Percentiles rank a stretch among this genome's conserved stretches.
phyloP scores from a whole-genome alignment of 176 grass and related monocot species.

The Zizania latifolia region DNA sequence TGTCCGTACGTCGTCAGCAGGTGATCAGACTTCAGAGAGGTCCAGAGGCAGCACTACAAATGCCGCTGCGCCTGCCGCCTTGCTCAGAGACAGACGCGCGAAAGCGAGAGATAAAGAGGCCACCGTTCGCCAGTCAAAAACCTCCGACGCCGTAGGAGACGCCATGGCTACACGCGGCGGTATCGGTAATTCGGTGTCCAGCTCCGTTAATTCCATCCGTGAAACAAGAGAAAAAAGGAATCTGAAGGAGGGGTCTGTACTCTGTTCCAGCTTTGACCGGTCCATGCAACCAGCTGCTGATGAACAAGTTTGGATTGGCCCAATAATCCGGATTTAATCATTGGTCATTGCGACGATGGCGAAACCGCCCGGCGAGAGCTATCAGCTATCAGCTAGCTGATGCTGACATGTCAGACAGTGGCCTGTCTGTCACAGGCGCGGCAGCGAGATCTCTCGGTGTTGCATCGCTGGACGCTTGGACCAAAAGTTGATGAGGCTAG shows the following conservation, averaged over 20 bases:
- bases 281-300: not conserved
- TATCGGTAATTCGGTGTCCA: no score
- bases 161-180: not conserved
- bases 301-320: not conserved
- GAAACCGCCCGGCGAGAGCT: not conserved
- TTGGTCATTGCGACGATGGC: not conserved
- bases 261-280: constrained; percentile 17
- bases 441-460: not conserved
- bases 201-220: not conserved
- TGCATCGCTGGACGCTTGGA: not conserved
- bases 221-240: not conserved
- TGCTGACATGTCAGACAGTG: constrained; percentile 29
- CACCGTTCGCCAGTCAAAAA: not conserved
- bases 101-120: no score
- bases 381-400: no score
- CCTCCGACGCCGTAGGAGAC: not conserved
- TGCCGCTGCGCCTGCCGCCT: constrained; percentile 21
- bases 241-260: not conserved
- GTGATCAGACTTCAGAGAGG: not conserved
- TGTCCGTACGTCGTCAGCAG: not conserved
- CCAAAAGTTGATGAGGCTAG: not conserved
- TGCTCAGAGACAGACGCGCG: constrained; percentile 3
- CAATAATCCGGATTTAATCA: constrained; percentile 27
- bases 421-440: not conserved
- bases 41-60: constrained; percentile 18